phyloP scores from a whole-genome alignment of 768 basidiomycete species.

The Mycena filopes region DNA sequence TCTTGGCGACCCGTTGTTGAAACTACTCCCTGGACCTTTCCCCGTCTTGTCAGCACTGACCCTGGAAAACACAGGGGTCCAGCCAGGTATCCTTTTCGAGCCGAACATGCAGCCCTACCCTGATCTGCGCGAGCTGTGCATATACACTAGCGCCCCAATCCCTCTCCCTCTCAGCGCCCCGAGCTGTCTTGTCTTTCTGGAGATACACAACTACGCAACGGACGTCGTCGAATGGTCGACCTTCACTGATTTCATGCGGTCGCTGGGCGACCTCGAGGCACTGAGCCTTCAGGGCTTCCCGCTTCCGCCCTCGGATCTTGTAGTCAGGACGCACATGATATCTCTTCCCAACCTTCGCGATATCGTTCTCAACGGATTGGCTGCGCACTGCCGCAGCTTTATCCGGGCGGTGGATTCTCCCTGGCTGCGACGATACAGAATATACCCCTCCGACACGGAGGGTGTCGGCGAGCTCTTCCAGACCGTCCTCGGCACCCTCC shows the following conservation, averaged over 20 bases:
- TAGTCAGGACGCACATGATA: not conserved
- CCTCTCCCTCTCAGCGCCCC: conserved; percentile 5
- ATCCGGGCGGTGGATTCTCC: conserved; percentile 4
- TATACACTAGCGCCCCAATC: not conserved
- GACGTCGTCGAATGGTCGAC: not conserved
- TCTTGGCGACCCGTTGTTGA: not conserved
- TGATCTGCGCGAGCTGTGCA: conserved; percentile 2
- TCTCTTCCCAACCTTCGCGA: conserved; percentile 12
- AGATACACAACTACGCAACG: not conserved
- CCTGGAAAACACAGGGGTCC: not conserved
- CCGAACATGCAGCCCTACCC: conserved; percentile 12
- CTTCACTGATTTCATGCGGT: conserved; percentile 11
- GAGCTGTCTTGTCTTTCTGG: conserved; percentile 10
- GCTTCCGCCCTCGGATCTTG: not conserved
- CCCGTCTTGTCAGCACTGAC: conserved; percentile 13
- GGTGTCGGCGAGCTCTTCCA: not conserved
- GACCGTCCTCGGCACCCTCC: conserved; percentile 1
- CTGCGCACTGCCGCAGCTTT: conserved; percentile 3
- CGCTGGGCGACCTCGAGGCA: conserved; percentile 7
- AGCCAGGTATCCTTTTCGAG: not conserved
- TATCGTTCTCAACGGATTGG: not conserved
- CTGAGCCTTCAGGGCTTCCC: conserved; percentile 14
- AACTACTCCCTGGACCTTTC: conserved; percentile 12
- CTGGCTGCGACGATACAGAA: not conserved
- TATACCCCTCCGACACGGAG: not conserved